A percentile compares a stretch with the other conserved stretches of the same genome.
These are phyloP conservation scores for Trifolium subterraneum DNA, from an alignment of 306 rosid species.

Conservation along the genomic window DNA sequence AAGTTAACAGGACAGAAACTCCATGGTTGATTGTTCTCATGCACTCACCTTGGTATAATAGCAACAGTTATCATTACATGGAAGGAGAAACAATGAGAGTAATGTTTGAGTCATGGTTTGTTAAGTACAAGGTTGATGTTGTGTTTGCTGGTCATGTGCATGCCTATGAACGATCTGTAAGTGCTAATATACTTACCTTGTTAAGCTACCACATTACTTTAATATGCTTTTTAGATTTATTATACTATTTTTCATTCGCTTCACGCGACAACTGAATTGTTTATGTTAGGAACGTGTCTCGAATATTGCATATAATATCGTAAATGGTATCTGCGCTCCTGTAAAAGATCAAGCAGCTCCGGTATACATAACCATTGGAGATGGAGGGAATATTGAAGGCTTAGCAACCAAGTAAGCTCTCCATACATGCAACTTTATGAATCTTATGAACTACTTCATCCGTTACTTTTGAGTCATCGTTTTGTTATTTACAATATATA, in stretches of 20 bases:
- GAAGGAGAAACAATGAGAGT: slow-evolving; percentile 96
- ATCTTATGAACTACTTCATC: neutral
- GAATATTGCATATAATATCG: slow-evolving; percentile 67
- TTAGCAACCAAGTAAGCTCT: slow-evolving; percentile 75
- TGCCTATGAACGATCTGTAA: slow-evolving; percentile 72
- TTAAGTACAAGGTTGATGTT: slow-evolving; percentile 74
- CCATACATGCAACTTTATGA: neutral
- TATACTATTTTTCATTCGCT: neutral
- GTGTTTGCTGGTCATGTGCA: slow-evolving; percentile 93
- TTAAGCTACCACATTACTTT: too few relatives aligned
- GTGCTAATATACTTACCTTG: neutral
- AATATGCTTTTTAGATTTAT: neutral
- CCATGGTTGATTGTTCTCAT: slow-evolving; percentile 86
- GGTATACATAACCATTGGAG: slow-evolving; percentile 90
- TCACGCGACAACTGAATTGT: neutral
- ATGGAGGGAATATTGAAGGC: slow-evolving; percentile 93
- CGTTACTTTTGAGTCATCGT: neutral
- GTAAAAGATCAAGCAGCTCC: slow-evolving; percentile 79
- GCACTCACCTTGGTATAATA: slow-evolving; percentile 80
- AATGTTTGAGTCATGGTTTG: slow-evolving; percentile 75
- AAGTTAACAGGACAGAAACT: slow-evolving; percentile 78
- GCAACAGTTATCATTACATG: slow-evolving; percentile 78
- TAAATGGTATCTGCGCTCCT: slow-evolving; percentile 76
- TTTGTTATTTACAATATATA: too few relatives aligned
- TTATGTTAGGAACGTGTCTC: slow-evolving; percentile 71